Evolutionary conservation across 768 basidiomycete species (phyloP), one percentile per base, ranked within the genome.

Genomic region (Hysterangium stoloniferum): DNA sequence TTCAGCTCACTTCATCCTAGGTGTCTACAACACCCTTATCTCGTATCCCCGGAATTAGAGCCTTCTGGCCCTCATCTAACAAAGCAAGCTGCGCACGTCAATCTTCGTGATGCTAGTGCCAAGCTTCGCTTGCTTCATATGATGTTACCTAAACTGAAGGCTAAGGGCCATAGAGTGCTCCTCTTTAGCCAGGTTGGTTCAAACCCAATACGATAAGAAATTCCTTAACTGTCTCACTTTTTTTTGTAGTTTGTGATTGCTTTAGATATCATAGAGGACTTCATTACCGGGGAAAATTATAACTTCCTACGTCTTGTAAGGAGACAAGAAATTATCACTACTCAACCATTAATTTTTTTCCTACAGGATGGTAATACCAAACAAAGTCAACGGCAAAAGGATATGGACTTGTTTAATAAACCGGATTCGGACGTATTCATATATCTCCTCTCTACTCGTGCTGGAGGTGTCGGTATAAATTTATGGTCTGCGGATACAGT

Each of bases 341-440:
- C 17, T 35, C 54, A 57, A 27, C 60, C 29, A 2, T 25, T 45
- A 28, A n/a, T 5, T 42, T 35, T 42, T 52, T 19, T 22, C 1
- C 6, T 17, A 2, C 58, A 95, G 87, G 95, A 98, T 62, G 96
- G 96, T 9, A 82, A 79, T 54, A 93, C 92, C 3, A 86, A 86
- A 62, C 82, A 87, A 58, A 71, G 73, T 4, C 78, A 80, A n/a
- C 78, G 96, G 20, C 96, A 99, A 64, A 90, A 89, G 62, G 82
- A 80, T 42, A 96, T 99, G 82, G 96, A 99, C 57, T 82, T 83
- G 55, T 99, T 87, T 73, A 97, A 99, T 66, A 82, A 78, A 33
- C 82, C 83, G 4, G 78, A 76, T 31, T 97, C 94, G 1, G 89
- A 94, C 43, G 68, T 84, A 48, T 95, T 94, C 65, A 82, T 98